These are phyloP conservation scores for Fusarium nanum DNA, from an alignment of 2,329 filamentous ascomycete species.

Conservation along the genomic window DNA sequence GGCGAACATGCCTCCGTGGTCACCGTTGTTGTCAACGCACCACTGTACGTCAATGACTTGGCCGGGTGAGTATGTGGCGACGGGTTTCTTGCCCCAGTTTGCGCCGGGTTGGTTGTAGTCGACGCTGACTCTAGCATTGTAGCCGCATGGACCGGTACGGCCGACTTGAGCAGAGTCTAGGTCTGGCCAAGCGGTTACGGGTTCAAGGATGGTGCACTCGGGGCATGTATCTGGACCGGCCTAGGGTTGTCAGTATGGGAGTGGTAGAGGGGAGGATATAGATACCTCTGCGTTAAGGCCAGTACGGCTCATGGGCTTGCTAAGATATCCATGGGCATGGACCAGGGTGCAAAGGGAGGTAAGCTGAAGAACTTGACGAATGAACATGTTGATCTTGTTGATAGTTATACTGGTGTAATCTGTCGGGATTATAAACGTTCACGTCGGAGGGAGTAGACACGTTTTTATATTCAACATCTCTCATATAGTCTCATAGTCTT, in stretches of 20 bases:
- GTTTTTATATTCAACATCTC: background rate
- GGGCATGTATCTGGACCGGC: conserved; percentile 63
- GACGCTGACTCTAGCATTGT: conserved; percentile 63
- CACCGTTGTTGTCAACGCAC: conserved; percentile 68
- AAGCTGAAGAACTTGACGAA: background rate
- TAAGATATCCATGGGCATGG: conserved; percentile 32
- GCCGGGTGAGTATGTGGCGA: conserved; percentile 59
- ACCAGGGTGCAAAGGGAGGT: background rate
- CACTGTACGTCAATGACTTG: conserved; percentile 63
- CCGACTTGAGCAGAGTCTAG: conserved; percentile 59
- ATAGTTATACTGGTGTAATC: fast-evolving
- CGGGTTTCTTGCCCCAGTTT: conserved; percentile 58
- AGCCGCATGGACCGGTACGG: conserved; percentile 63
- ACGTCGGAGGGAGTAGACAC: fast-evolving
- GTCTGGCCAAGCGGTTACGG: conserved; percentile 62
- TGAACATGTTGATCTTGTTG: background rate
- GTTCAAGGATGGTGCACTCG: conserved; percentile 66
- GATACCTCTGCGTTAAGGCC: conserved; percentile 33
- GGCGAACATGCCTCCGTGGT: conserved; percentile 67
- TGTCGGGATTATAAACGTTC: background rate
- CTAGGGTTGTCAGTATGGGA: conserved; percentile 44
- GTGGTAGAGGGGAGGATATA: fast-evolving
- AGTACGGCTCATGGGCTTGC: conserved; percentile 34
- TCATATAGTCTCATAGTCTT: fast-evolving
- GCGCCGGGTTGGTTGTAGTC: conserved; percentile 63